Percentiles rank a stretch among this genome's conserved stretches.
Evolutionary conservation across 73 alveolate genomes (phyloP).

Genomic region (Blepharisma japonicum): DNA sequence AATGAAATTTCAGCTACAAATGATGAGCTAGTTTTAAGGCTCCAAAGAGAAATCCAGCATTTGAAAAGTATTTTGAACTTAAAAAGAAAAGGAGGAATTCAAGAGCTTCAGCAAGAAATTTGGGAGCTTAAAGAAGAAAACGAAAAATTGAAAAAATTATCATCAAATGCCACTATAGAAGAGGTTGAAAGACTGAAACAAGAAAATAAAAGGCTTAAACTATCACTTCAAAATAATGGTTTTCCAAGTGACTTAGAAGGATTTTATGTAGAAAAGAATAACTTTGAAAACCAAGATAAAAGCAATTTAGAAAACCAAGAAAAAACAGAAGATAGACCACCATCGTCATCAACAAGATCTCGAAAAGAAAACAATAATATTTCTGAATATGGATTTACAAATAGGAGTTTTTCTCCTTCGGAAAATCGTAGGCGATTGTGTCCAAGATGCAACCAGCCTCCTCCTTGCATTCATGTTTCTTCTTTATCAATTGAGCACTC

Average conservation of each 20-base stretch:
- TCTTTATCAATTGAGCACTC: background rate
- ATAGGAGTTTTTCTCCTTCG: background rate
- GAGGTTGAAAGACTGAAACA: conserved; percentile 61
- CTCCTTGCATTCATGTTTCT: background rate
- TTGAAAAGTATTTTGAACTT: conserved; percentile 67
- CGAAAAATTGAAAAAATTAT: conserved; percentile 47
- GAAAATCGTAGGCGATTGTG: background rate
- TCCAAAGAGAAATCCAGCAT: conserved; percentile 69
- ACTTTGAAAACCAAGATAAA: background rate
- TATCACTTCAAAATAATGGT: conserved; percentile 37
- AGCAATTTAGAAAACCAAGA: background rate
- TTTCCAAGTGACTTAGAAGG: background rate
- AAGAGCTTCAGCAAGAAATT: background rate
- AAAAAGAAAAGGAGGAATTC: conserved; percentile 66
- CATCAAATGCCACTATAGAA: conserved; percentile 41
- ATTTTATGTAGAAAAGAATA: background rate
- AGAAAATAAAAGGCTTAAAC: conserved; percentile 69
- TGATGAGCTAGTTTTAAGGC: conserved; percentile 67
- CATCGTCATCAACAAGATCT: background rate
- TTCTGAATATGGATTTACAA: background rate
- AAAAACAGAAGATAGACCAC: background rate
- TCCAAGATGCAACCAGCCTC: background rate
- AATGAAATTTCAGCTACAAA: conserved; percentile 77
- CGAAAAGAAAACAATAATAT: background rate
- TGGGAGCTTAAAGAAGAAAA: conserved; percentile 58